Conservation (phyloP, 305 asterid species). For the Vinca major region DNA sequence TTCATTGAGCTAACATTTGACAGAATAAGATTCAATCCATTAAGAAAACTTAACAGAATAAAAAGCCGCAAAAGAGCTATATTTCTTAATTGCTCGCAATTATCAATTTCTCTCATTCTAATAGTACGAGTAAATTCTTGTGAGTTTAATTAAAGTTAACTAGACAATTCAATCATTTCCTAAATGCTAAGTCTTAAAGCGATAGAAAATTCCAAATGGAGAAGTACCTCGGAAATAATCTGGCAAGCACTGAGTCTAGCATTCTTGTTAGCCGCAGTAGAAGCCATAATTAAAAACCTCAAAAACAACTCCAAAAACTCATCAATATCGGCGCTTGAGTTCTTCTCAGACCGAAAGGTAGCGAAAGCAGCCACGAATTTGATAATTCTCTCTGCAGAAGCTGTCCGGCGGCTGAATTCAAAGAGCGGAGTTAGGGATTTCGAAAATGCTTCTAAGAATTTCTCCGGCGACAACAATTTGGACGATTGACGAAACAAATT, state of each 20-base stretch:
- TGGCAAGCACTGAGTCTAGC: slow-evolving; percentile 82
- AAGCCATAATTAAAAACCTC: slow-evolving; percentile 53
- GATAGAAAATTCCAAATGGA: no score
- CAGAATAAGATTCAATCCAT: no score
- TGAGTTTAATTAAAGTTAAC: no score
- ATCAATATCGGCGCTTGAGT: slow-evolving; percentile 24
- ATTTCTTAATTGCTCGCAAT: no score
- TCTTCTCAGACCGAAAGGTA: slow-evolving; percentile 27
- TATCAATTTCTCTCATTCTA: no score
- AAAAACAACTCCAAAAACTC: slow-evolving; percentile 55
- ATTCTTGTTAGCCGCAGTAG: slow-evolving; percentile 55
- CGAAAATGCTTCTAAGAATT: slow-evolving; percentile 47
- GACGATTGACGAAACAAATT: slow-evolving; percentile 36
- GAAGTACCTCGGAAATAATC: slow-evolving; percentile 75
- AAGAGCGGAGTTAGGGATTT: slow-evolving; percentile 54
- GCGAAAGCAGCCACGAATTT: slow-evolving; percentile 55
- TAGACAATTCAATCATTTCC: no score
- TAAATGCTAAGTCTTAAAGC: no score
- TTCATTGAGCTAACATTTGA: no score
- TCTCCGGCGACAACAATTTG: slow-evolving; percentile 17
- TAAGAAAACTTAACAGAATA: no score
- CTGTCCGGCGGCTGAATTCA: slow-evolving; percentile 51
- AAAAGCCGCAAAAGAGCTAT: no score
- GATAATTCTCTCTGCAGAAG: slow-evolving; percentile 55
- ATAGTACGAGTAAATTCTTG: no score